phyloP scores from a whole-genome alignment of 352 stramenopile genomes.

The Globisporangium cylindrosporum region DNA sequence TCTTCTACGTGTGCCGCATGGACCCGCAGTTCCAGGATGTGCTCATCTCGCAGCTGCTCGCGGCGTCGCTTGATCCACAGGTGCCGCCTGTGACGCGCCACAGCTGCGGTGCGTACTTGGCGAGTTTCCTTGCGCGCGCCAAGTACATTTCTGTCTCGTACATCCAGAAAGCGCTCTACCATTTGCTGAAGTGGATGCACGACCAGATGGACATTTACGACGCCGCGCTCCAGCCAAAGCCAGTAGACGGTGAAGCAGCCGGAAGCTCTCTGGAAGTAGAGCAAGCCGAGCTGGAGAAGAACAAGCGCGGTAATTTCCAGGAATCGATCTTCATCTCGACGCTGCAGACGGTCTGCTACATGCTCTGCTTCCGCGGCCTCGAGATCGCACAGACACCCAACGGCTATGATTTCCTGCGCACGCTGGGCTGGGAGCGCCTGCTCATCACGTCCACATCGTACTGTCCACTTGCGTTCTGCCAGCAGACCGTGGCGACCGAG shows the following conservation, averaged over 20 bases:
- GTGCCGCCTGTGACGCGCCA: constrained; percentile 88
- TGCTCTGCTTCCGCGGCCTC: constrained; percentile 95
- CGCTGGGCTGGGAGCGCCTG: constrained; percentile 77
- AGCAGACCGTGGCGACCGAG: constrained; percentile 76
- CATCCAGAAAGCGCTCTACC: constrained; percentile 91
- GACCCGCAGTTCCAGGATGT: constrained; percentile 80
- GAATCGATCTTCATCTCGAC: constrained; percentile 79
- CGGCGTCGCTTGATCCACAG: constrained; percentile 74
- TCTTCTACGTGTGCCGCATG: constrained; percentile 86
- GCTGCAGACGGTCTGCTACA: constrained; percentile 96
- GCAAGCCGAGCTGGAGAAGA: constrained; percentile 24
- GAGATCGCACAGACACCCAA: constrained; percentile 73
- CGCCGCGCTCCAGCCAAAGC: constrained; percentile 26
- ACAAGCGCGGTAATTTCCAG: constrained; percentile 38
- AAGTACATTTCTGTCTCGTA: constrained; percentile 93
- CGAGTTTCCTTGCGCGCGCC: constrained; percentile 94
- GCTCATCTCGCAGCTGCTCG: constrained; percentile 80
- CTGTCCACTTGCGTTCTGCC: constrained; percentile 73
- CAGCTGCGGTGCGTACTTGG: constrained; percentile 93
- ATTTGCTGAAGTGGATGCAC: constrained; percentile 93
- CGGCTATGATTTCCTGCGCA: constrained; percentile 79
- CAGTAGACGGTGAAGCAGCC: background rate
- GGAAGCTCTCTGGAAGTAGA: constrained; percentile 17
- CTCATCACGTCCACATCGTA: constrained; percentile 54
- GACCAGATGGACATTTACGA: constrained; percentile 92